phyloP scores from a whole-genome alignment of 495 filamentous ascomycete genomes.

The Pyronema omphalodes region DNA sequence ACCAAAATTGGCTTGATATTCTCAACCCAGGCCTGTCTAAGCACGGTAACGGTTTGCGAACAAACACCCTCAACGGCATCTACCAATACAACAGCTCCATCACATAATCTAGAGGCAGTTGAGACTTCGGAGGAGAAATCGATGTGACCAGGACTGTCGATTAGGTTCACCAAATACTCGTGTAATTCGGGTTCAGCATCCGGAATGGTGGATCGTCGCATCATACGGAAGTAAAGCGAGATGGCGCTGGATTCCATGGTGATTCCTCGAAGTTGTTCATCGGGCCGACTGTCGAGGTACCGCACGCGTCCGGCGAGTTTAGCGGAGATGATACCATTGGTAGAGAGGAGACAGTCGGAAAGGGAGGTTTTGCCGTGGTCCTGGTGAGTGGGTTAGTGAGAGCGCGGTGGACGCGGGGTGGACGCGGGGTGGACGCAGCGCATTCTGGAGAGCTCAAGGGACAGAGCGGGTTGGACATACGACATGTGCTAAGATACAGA shows the following conservation, averaged over 20 bases:
- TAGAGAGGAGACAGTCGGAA: slow-evolving; percentile 88
- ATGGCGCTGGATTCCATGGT: slow-evolving; percentile 99
- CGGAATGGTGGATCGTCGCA: slow-evolving; percentile 44
- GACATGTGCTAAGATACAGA: slow-evolving; percentile 94
- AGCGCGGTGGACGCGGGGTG: background rate
- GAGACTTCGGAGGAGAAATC: slow-evolving; percentile 98
- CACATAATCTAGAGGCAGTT: slow-evolving; percentile 82
- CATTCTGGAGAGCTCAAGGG: background rate
- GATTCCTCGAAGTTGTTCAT: slow-evolving; percentile 92
- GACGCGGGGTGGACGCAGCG: background rate
- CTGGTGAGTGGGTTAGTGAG: slow-evolving; percentile 24
- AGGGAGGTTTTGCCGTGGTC: slow-evolving; percentile 98
- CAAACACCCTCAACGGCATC: slow-evolving; percentile 97
- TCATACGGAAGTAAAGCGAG: slow-evolving; percentile 86
- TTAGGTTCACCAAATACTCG: slow-evolving; percentile 93
- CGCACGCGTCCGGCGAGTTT: slow-evolving; percentile 96
- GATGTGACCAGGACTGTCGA: slow-evolving; percentile 95
- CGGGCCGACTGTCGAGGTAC: slow-evolving; percentile 88
- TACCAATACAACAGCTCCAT: slow-evolving; percentile 88
- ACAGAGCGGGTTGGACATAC: slow-evolving; percentile 33
- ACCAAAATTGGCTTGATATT: slow-evolving; percentile 85
- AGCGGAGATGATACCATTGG: slow-evolving; percentile 97
- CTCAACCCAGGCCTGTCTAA: slow-evolving; percentile 90
- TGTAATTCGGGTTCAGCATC: slow-evolving; percentile 51
- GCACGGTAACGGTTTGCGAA: slow-evolving; percentile 92